Conservation (phyloP, 2,329 filamentous ascomycete species). For the Aureobasidium mangrovei region DNA sequence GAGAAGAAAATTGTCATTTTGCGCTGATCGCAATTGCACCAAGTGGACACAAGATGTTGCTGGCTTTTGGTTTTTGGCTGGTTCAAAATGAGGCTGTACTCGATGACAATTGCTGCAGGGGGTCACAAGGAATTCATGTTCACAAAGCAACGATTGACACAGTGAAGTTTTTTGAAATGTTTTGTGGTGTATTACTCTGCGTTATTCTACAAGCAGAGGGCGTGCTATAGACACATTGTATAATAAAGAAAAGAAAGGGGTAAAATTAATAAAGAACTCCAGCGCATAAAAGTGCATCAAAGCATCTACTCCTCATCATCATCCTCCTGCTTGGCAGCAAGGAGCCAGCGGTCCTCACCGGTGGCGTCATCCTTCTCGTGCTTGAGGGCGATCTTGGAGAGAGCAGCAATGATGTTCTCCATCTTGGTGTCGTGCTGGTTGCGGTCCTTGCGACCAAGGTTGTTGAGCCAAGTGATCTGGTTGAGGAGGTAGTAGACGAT, state of each 20-base stretch:
- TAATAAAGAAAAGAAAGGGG: conserved; percentile 6
- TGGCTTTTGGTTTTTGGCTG: background rate
- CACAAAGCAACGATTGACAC: background rate
- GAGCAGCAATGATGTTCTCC: conserved; percentile 57
- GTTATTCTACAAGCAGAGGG: conserved; percentile 8
- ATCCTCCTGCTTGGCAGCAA: conserved; percentile 36
- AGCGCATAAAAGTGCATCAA: conserved; percentile 8
- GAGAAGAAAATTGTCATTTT: background rate
- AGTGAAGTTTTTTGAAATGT: background rate
- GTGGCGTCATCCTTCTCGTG: conserved; percentile 45
- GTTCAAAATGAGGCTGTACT: background rate
- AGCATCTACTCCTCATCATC: conserved; percentile 40
- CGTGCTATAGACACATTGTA: conserved; percentile 13
- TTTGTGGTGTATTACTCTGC: conserved; percentile 12
- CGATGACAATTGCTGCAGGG: background rate
- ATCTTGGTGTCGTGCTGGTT: conserved; percentile 53
- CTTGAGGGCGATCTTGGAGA: conserved; percentile 55
- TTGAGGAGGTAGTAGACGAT: conserved; percentile 57
- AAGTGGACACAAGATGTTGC: conserved; percentile 7
- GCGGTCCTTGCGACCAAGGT: conserved; percentile 56
- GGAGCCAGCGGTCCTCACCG: conserved; percentile 36
- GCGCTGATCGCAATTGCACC: conserved; percentile 3
- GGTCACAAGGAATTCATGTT: background rate
- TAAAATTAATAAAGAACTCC: conserved; percentile 11
- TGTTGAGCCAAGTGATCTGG: conserved; percentile 49